Conservation (phyloP, 371 early-diverging fungal species). For the Actinomucor elegans region DNA sequence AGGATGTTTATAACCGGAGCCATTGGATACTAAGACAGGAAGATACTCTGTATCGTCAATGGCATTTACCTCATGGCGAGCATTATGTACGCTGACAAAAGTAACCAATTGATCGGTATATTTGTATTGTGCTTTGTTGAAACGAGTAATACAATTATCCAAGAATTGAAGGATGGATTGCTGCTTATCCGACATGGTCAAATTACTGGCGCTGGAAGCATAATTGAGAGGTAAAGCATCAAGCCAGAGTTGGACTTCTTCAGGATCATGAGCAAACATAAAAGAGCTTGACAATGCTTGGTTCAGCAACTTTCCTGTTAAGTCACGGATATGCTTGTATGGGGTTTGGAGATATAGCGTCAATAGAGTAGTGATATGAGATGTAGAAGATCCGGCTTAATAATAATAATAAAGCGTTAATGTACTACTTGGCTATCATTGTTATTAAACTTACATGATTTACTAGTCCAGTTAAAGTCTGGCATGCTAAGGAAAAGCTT, state of each 20-base stretch:
- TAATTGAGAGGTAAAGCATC: constrained; percentile 50
- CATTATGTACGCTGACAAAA: constrained; percentile 27
- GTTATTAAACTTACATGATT: constrained; percentile 42
- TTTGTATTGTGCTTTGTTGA: constrained; percentile 60
- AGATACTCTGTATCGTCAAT: constrained; percentile 8
- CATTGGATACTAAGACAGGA: not conserved
- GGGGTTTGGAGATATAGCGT: constrained; percentile 57
- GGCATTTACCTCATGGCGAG: not conserved
- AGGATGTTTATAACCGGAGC: constrained; percentile 36
- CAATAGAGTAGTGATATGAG: constrained; percentile 62
- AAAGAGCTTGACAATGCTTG: constrained; percentile 60
- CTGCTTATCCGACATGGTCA: constrained; percentile 37
- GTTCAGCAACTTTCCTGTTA: constrained; percentile 50
- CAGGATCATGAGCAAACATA: constrained; percentile 63
- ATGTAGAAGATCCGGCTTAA: constrained; percentile 48
- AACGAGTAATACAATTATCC: constrained; percentile 63
- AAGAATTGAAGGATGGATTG: constrained; percentile 57
- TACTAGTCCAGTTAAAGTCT: constrained; percentile 70
- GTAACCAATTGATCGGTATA: constrained; percentile 58
- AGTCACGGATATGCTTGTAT: constrained; percentile 45
- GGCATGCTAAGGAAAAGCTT: constrained; percentile 59
- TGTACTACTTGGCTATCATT: not conserved
- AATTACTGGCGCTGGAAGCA: not conserved
- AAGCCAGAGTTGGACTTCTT: constrained; percentile 66
- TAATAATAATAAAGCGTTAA: not conserved